Percentiles rank a stretch among this genome's conserved stretches.
Evolutionary conservation across 1,284 basidiomycete species (phyloP).

Genomic region (Cystobasidium sp.): DNA sequence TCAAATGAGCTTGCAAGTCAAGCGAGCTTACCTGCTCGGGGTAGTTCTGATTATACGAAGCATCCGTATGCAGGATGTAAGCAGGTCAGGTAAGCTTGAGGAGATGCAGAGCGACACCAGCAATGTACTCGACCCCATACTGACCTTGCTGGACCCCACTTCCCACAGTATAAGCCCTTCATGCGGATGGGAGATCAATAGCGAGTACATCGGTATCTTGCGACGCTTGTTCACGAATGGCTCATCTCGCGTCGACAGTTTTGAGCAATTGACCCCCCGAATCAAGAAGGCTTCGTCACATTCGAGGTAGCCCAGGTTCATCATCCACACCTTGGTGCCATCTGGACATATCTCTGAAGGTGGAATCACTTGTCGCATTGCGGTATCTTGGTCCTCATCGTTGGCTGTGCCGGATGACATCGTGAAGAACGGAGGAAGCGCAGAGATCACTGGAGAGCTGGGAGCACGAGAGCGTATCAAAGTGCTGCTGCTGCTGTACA

Average conservation of each 20-base stretch:
- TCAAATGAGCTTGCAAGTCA: neutral
- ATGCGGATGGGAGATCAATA: conserved; percentile 54
- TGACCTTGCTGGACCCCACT: conserved; percentile 53
- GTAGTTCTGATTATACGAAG: conserved; percentile 6
- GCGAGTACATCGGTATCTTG: conserved; percentile 40
- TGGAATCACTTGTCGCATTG: neutral
- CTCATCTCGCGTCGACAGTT: conserved; percentile 15
- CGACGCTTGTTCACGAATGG: conserved; percentile 25
- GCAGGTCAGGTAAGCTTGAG: neutral
- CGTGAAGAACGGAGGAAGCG: too few relatives aligned
- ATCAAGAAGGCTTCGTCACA: conserved; percentile 54
- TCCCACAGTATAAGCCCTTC: conserved; percentile 55
- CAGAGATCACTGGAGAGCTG: too few relatives aligned
- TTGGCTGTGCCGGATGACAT: too few relatives aligned
- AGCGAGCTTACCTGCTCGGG: conserved; percentile 16
- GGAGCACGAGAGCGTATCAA: too few relatives aligned
- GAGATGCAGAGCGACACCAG: neutral
- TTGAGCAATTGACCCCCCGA: conserved; percentile 52
- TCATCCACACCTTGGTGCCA: conserved; percentile 54
- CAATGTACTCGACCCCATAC: neutral
- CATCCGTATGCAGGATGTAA: neutral
- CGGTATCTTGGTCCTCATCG: neutral
- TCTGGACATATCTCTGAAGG: conserved; percentile 23
- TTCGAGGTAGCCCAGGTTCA: conserved; percentile 53
- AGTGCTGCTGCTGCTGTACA: too few relatives aligned